Base-by-base conservation (phyloP, 257 asterid genomes). In the Gentiana straminea region DNA sequence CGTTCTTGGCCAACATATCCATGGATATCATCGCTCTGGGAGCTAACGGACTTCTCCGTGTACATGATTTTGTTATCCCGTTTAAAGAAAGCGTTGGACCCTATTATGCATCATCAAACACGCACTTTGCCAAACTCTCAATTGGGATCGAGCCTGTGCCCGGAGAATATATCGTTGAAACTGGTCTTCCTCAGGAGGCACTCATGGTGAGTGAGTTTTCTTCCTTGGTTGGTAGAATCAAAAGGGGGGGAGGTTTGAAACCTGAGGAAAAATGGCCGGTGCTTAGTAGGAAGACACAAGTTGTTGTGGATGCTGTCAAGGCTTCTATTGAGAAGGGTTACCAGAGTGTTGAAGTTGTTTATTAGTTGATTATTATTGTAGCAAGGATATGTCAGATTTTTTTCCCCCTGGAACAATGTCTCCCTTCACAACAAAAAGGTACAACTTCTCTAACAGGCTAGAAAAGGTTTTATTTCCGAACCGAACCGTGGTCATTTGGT, bases 141-240 rank as follows among this genome's bases (percentile, higher is more conserved):
- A 69, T 67, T 0, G 80, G 71, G 33, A 73, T 86, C 76, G 81
- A 79, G 13, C 94, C 88, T 0, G 37, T 36, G 35, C 87, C 89
- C 5, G 73, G 75, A 4, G 75, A 82, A 68, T 81, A 79, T 51
- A 57, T 38, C 2, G 82, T 77, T 2, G 45, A 36, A 0, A 77
- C 82, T 0, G 94, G 81, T 43, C 80, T 82, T 49, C 91, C 97
- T 38, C 94, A 88, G 58, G 97, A 88, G 63, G 97, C 79, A 13
- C 73, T 77, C 1, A 79, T 88, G 94, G 70, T 89, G 68, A 68
- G 11, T 33, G 97, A 81, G 76, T 85, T 89, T 32, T 67, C 79
- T 7, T 67, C 78, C 9, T 59, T 83, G 59, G 89, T 85, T 1
- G 59, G 56, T 3, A 47, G 70, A 33, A 65, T 89, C 15, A 74